Base-by-base conservation (phyloP, 192 early-diverging fungal genomes). In the Podila clonocystis region DNA sequence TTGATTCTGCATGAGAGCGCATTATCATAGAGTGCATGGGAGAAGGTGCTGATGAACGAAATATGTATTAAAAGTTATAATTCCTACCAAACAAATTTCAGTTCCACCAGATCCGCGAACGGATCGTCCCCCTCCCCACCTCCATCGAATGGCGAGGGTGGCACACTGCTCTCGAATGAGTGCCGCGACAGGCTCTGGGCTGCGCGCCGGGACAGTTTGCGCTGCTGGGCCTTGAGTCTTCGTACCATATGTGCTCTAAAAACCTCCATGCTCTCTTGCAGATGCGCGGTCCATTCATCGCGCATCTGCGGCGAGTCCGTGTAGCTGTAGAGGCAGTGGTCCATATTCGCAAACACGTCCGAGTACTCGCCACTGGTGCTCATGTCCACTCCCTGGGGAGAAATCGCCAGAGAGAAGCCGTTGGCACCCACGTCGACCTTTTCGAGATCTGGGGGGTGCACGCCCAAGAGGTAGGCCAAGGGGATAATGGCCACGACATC, bases 371-470 rank as follows among this genome's bases (percentile, higher is more conserved):
- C 58, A 45, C 33, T 26, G 9, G 17, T 48, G n/a, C 5, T 13
- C 30, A 12, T 29, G 22, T 80, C 62, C 0, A 80, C 70, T 0
- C 70, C 76, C 3, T 64, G 26, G 3, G 69, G 65, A 1, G 67
- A 17, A 20, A 80, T 48, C 13, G 59, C 19, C 20, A 80, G 55
- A 1, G 76, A 67, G 13, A 80, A 34, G 9, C 60, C 76, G 58
- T 80, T 72, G 15, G 76, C 59, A 9, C 69, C 76, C 11, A 80
- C 70, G 33, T 80, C 70, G 38, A 80, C 76, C 45, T 72, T 80
- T 26, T 80, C 76, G 9, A 50, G 72, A 24, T 80, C 70, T 31
- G 76, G 76, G 0, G 62, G 76, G 31, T 80, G 63, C 3, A 80
- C 58, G 4, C 62, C 20, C 9, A n/a, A 20, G 34, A 79, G 62